phyloP scores from a whole-genome alignment of 768 basidiomycete genomes.

The Hericium coralloides region DNA sequence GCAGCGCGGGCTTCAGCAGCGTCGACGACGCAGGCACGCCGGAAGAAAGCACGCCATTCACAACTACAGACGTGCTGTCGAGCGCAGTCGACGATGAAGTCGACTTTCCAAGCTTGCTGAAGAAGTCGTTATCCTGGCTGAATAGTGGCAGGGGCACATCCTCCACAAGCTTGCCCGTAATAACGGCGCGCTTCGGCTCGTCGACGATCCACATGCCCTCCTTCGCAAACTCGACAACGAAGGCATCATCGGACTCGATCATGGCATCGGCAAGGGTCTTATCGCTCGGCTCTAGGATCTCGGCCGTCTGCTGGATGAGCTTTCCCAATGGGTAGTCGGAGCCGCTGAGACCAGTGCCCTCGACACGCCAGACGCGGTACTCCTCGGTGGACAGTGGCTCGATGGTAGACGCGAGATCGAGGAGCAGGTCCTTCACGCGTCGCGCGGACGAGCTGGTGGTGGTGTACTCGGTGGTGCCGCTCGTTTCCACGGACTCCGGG shows the following conservation, averaged over 20 bases:
- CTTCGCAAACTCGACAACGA: conserved; percentile 68
- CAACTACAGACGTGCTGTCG: conserved; percentile 1
- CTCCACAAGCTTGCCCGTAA: not conserved
- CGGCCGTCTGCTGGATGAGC: conserved; percentile 20
- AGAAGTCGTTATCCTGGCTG: conserved; percentile 14
- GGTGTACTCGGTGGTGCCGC: conserved; percentile 21
- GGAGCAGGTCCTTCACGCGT: conserved; percentile 33
- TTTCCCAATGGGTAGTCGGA: conserved; percentile 10
- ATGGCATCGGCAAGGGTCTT: conserved; percentile 49
- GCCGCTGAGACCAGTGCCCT: conserved; percentile 12
- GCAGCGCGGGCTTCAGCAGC: conserved; percentile 6
- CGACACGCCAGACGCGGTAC: conserved; percentile 59
- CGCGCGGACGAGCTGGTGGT: conserved; percentile 45
- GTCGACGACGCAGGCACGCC: conserved; percentile 4
- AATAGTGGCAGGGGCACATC: conserved; percentile 14
- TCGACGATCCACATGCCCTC: conserved; percentile 49
- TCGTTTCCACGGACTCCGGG: conserved; percentile 18
- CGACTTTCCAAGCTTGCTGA: conserved; percentile 7
- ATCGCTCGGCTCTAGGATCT: conserved; percentile 36
- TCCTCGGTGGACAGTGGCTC: conserved; percentile 8
- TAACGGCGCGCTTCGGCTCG: not conserved
- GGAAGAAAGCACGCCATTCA: conserved; percentile 10
- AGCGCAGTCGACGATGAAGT: conserved; percentile 1
- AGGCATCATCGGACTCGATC: conserved; percentile 53
- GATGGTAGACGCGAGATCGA: conserved; percentile 10